phyloP scores from a whole-genome alignment of 2,329 filamentous ascomycete genomes.

The Ophiosphaerella korrae region DNA sequence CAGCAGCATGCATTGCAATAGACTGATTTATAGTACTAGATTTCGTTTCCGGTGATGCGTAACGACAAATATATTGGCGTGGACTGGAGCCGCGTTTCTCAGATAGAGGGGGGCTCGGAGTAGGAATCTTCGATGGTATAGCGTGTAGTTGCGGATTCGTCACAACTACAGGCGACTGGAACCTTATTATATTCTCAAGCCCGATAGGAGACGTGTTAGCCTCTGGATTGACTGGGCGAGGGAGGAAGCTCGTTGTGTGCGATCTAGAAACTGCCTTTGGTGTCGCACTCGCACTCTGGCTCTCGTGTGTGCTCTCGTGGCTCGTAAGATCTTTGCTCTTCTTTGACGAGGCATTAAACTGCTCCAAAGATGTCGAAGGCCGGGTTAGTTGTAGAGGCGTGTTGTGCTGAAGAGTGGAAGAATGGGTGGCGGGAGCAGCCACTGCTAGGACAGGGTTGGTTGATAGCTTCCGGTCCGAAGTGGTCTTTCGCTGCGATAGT shows the following conservation, averaged over 20 bases:
- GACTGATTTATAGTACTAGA: conserved; percentile 20
- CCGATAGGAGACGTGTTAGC: conserved; percentile 10
- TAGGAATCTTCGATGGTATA: conserved; percentile 35
- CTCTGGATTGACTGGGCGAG: conserved; percentile 25
- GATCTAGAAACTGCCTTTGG: conserved; percentile 32
- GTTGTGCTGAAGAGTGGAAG: conserved; percentile 8
- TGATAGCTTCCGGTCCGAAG: conserved; percentile 16
- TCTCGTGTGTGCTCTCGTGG: background rate
- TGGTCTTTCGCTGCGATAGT: conserved; percentile 36
- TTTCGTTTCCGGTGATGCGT: conserved; percentile 24
- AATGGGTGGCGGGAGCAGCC: conserved; percentile 10
- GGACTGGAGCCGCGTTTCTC: conserved; percentile 30
- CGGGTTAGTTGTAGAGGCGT: conserved; percentile 13
- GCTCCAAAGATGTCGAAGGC: conserved; percentile 3
- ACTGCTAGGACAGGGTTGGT: conserved; percentile 15
- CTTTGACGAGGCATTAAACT: background rate
- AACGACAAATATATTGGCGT: conserved; percentile 26
- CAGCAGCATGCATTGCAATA: conserved; percentile 8
- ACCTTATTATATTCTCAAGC: conserved; percentile 8
- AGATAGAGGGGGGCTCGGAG: conserved; percentile 29
- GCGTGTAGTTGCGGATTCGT: conserved; percentile 9
- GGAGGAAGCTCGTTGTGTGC: conserved; percentile 41
- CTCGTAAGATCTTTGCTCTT: conserved; percentile 1
- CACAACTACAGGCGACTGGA: conserved; percentile 1
- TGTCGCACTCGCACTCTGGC: conserved; percentile 16